A percentile compares a stretch with the other conserved stretches of the same genome.
These are phyloP conservation scores for Leccinum pachyderme DNA, from an alignment of 1,284 basidiomycete genomes.

Conservation along the genomic window DNA sequence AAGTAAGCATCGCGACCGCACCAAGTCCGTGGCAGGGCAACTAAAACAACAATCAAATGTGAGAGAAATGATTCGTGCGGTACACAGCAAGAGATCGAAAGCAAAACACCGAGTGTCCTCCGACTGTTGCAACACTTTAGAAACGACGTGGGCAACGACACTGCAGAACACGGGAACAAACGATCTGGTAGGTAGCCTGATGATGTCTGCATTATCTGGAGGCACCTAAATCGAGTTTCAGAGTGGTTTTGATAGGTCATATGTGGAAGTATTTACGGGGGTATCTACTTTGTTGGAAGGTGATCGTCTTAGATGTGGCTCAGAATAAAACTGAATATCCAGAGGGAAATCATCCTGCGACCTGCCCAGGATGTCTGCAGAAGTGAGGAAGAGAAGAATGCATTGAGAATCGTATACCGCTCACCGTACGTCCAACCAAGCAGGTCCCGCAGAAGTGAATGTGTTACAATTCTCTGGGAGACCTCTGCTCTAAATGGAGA, in stretches of 20 bases:
- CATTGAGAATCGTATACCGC: slow-evolving; percentile 7
- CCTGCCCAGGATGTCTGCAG: slow-evolving; percentile 37
- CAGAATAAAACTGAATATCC: slow-evolving; percentile 31
- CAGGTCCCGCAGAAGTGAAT: slow-evolving; percentile 44
- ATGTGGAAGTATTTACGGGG: slow-evolving; percentile 25
- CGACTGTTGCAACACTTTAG: slow-evolving; percentile 40
- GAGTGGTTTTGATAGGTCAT: slow-evolving; percentile 5
- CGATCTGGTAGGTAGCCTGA: slow-evolving; percentile 38
- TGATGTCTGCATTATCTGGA: slow-evolving; percentile 29
- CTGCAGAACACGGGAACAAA: slow-evolving; percentile 47
- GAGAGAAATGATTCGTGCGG: slow-evolving; percentile 38
- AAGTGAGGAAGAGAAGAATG: slow-evolving; percentile 3
- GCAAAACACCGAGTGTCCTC: slow-evolving; percentile 48
- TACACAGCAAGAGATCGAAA: slow-evolving; percentile 42
- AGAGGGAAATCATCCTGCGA: slow-evolving; percentile 35
- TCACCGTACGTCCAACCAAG: slow-evolving; percentile 46
- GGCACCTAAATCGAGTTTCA: slow-evolving; percentile 26
- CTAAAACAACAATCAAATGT: slow-evolving; percentile 49
- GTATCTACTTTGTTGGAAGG: slow-evolving; percentile 22
- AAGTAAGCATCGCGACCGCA: slow-evolving; percentile 41
- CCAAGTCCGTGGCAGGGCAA: slow-evolving; percentile 35
- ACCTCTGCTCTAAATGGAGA: slow-evolving; percentile 34
- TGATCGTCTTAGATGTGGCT: slow-evolving; percentile 20
- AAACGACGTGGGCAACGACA: slow-evolving; percentile 43
- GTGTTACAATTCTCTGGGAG: slow-evolving; percentile 43